Evolutionary conservation across 2,329 filamentous ascomycete species (phyloP).

Genomic region (Colletotrichum gloeosporioides): DNA sequence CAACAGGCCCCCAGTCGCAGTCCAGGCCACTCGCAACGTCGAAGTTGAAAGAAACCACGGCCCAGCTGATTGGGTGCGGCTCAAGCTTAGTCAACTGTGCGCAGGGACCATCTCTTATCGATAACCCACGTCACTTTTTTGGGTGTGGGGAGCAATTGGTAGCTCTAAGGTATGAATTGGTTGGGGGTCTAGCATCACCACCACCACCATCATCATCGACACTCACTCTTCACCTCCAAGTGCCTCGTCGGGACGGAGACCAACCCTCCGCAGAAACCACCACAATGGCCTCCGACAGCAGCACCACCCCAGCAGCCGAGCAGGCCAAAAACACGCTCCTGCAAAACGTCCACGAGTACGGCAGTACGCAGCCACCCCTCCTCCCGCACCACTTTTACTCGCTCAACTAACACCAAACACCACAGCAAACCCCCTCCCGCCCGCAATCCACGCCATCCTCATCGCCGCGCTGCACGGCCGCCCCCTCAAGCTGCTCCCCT

Average conservation of each 20-base stretch:
- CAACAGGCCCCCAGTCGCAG: not conserved
- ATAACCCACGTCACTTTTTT: conserved; percentile 11
- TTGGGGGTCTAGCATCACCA: conserved; percentile 1
- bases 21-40: conserved; percentile 8
- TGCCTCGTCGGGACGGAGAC: not conserved
- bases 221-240: not conserved
- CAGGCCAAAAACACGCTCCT: not conserved
- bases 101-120: conserved; percentile 8
- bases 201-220: not conserved
- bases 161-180: not conserved
- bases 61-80: conserved; percentile 11
- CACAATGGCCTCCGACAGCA: not conserved
- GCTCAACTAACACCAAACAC: not conserved
- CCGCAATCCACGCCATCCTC: conserved; percentile 61
- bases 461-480: conserved; percentile 61
- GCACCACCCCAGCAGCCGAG: not conserved
- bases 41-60: conserved; percentile 3
- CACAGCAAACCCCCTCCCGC: conserved; percentile 58
- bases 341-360: conserved; percentile 49
- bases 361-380: conserved; percentile 45
- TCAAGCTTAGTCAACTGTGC: conserved; percentile 4
- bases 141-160: not conserved
- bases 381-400: not conserved
- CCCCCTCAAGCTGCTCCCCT: conserved; percentile 55
- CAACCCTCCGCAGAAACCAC: not conserved